phyloP scores from a whole-genome alignment of 2,329 filamentous ascomycete species.

The Dothideomycetidae sp. region DNA sequence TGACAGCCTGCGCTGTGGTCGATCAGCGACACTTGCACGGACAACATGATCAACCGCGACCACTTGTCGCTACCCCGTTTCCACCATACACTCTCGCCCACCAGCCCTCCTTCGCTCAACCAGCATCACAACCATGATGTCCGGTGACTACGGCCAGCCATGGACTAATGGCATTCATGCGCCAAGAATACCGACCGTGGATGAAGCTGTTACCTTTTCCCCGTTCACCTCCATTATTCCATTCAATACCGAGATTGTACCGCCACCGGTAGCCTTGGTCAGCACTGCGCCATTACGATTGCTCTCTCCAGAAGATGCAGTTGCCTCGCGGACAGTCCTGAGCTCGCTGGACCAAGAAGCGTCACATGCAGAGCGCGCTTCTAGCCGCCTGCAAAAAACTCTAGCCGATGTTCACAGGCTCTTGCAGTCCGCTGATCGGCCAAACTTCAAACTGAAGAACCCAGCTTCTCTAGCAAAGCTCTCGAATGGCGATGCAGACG shows the following conservation, averaged over 20 bases:
- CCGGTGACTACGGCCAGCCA: neutral
- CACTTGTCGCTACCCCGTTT: neutral
- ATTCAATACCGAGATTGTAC: constrained; percentile 45
- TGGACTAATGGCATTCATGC: neutral
- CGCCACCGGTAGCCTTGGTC: constrained; percentile 30
- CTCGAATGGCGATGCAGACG: constrained; percentile 1
- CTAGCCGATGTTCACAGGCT: constrained; percentile 62
- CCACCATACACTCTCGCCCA: neutral
- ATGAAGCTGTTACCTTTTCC: constrained; percentile 68
- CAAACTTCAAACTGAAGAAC: constrained; percentile 35
- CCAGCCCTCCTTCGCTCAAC: neutral
- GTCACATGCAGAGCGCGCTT: constrained; percentile 40
- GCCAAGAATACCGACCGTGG: constrained; percentile 36
- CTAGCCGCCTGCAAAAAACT: constrained; percentile 54
- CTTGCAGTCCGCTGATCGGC: constrained; percentile 55
- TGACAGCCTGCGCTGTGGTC: too few relatives aligned
- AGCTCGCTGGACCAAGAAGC: constrained; percentile 60
- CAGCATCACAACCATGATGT: neutral
- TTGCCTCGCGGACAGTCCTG: constrained; percentile 38
- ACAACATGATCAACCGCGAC: neutral
- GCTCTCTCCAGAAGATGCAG: constrained; percentile 31
- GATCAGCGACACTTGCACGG: neutral
- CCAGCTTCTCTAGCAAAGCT: constrained; percentile 6
- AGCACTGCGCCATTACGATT: constrained; percentile 26
- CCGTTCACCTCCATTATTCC: constrained; percentile 69